Evolutionary conservation across 1,284 basidiomycete genomes (phyloP).

Genomic region (Blastosporella zonata): DNA sequence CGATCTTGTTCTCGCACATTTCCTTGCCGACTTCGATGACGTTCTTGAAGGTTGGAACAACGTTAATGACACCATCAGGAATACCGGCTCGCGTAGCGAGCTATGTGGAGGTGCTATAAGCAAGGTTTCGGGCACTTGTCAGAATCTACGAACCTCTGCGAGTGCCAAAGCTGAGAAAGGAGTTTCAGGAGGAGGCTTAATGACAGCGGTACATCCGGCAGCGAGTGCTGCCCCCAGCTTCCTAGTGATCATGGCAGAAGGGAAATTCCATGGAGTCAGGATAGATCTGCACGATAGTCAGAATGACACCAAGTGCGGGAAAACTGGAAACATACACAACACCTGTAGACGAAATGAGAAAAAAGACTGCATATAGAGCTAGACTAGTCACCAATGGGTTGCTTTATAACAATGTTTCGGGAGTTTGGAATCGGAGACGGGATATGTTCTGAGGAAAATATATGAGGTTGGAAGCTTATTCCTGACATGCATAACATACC

Average conservation of each 20-base stretch:
- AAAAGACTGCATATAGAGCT: background rate
- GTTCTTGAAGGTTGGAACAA: slow-evolving; percentile 85
- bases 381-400: slow-evolving; percentile 74
- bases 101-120: slow-evolving; percentile 31
- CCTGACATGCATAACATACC: slow-evolving; percentile 38
- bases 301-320: background rate
- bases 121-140: background rate
- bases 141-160: slow-evolving; percentile 54
- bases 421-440: slow-evolving; percentile 73
- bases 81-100: slow-evolving; percentile 86
- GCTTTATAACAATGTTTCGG: slow-evolving; percentile 91
- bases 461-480: background rate
- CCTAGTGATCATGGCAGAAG: slow-evolving; percentile 91
- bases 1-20: slow-evolving; percentile 70
- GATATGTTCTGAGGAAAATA: slow-evolving; percentile 62
- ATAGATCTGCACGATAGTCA: slow-evolving; percentile 51
- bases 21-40: slow-evolving; percentile 80
- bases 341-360: slow-evolving; percentile 20
- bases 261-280: slow-evolving; percentile 89
- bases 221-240: slow-evolving; percentile 89
- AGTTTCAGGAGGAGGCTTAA: slow-evolving; percentile 96
- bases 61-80: slow-evolving; percentile 93
- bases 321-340: slow-evolving; percentile 26
- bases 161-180: slow-evolving; percentile 92
- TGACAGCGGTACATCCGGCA: slow-evolving; percentile 93